Conservation (phyloP, 768 basidiomycete genomes). For the Auriscalpium orientale region DNA sequence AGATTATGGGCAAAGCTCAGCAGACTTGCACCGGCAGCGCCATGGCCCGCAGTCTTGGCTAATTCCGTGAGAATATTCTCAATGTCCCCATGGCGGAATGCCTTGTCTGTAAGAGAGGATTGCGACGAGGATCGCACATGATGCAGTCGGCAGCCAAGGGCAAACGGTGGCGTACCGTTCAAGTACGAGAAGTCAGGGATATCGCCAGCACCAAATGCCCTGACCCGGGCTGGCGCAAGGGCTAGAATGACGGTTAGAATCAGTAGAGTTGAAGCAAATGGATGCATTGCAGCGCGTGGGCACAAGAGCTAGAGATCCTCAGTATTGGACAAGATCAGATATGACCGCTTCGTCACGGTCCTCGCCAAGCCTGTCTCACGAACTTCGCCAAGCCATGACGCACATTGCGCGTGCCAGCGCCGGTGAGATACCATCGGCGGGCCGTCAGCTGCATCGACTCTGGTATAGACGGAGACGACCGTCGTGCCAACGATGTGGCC, state of each 20-base stretch:
- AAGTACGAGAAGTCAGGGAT: constrained; percentile 68
- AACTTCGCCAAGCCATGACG: constrained; percentile 3
- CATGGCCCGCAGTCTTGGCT: constrained; percentile 45
- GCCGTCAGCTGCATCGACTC: no score
- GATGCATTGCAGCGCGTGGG: constrained; percentile 10
- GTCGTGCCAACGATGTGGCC: no score
- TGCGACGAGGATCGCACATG: not conserved
- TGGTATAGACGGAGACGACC: no score
- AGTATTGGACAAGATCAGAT: not conserved
- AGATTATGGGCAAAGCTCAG: constrained; percentile 44
- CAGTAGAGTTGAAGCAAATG: constrained; percentile 17
- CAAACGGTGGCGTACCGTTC: constrained; percentile 34
- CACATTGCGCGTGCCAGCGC: not conserved
- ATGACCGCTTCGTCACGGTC: not conserved
- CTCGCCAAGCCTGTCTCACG: not conserved
- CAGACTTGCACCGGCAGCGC: constrained; percentile 36
- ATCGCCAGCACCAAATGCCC: constrained; percentile 58
- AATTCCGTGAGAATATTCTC: constrained; percentile 59
- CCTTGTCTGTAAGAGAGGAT: constrained; percentile 41
- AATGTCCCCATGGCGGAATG: constrained; percentile 72
- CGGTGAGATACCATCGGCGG: not conserved
- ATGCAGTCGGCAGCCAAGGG: not conserved
- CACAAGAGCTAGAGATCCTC: no score
- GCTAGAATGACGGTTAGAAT: constrained; percentile 23
- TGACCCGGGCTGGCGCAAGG: constrained; percentile 36